phyloP scores from a whole-genome alignment of 768 basidiomycete species.

The Clitopilus hobsonii region DNA sequence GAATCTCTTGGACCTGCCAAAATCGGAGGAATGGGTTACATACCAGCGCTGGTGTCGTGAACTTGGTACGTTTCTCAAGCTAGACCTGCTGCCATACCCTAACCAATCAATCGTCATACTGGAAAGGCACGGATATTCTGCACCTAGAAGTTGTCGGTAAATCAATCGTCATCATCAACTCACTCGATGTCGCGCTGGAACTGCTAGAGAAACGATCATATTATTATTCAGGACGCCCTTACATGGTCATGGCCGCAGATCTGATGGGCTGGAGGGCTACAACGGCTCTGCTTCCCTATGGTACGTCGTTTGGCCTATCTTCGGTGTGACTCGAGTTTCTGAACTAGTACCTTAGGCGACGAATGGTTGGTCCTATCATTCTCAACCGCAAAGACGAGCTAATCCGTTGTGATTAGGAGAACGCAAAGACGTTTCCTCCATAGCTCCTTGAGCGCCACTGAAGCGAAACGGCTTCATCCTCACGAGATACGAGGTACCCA shows the following conservation, averaged over 20 bases:
- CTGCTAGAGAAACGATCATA: constrained; percentile 38
- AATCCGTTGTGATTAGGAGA: background rate
- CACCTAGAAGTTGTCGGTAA: constrained; percentile 21
- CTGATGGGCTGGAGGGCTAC: constrained; percentile 18
- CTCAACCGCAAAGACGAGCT: background rate
- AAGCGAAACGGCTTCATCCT: constrained; percentile 6
- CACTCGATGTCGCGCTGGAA: constrained; percentile 30
- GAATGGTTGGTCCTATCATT: background rate
- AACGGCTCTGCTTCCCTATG: background rate
- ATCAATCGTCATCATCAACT: constrained; percentile 26
- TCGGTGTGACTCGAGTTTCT: background rate
- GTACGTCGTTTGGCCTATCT: background rate
- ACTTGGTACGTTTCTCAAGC: background rate
- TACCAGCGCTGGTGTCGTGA: background rate
- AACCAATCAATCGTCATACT: background rate
- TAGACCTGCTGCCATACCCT: background rate
- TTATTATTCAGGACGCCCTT: constrained; percentile 29
- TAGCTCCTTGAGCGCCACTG: background rate
- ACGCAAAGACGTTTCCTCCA: background rate
- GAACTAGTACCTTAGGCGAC: background rate
- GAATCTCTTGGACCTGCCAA: constrained; percentile 25
- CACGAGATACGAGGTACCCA: constrained; percentile 10
- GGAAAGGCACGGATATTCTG: constrained; percentile 23
- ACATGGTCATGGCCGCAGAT: constrained; percentile 18
- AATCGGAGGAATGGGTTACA: constrained; percentile 21